phyloP scores from a whole-genome alignment of 1,284 basidiomycete genomes.

The Pyrrhoderma noxium region DNA sequence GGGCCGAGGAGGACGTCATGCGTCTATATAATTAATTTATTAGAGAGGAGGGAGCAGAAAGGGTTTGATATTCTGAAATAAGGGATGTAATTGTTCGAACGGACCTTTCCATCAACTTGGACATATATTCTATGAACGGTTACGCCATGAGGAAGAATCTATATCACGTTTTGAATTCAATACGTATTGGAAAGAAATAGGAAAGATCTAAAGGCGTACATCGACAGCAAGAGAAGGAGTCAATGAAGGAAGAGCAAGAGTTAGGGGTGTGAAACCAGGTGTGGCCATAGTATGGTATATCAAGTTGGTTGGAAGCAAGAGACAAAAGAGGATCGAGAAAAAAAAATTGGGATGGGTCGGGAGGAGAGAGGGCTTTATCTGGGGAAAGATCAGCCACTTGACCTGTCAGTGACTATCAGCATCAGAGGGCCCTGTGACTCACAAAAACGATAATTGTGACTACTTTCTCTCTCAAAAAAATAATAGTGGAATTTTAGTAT shows the following conservation, averaged over 20 bases:
- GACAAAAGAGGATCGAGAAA: background rate
- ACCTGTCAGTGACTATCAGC: too few species aligned
- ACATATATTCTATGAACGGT: constrained; percentile 61
- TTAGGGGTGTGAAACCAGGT: constrained; percentile 17
- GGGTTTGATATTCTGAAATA: background rate
- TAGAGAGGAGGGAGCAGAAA: constrained; percentile 9
- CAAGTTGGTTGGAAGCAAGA: background rate
- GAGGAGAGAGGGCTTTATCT: too few species aligned
- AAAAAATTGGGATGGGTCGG: background rate
- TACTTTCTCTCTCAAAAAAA: too few species aligned
- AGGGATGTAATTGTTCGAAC: constrained; percentile 18
- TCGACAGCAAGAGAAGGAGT: constrained; percentile 21
- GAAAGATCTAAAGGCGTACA: constrained; percentile 9
- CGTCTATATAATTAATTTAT: constrained; percentile 34
- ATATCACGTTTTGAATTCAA: constrained; percentile 9
- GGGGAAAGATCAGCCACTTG: too few species aligned
- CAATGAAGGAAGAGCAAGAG: constrained; percentile 18
- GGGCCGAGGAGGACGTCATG: constrained; percentile 72
- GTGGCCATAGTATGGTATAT: background rate
- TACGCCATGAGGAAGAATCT: constrained; percentile 61
- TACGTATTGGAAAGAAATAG: background rate
- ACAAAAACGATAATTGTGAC: too few species aligned
- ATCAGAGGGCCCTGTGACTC: too few species aligned
- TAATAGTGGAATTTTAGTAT: too few species aligned
- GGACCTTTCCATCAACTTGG: constrained; percentile 53